A percentile compares a stretch with the other conserved stretches of the same genome.
Conservation (phyloP, 768 basidiomycete genomes). For the Antrodiella citrinella region DNA sequence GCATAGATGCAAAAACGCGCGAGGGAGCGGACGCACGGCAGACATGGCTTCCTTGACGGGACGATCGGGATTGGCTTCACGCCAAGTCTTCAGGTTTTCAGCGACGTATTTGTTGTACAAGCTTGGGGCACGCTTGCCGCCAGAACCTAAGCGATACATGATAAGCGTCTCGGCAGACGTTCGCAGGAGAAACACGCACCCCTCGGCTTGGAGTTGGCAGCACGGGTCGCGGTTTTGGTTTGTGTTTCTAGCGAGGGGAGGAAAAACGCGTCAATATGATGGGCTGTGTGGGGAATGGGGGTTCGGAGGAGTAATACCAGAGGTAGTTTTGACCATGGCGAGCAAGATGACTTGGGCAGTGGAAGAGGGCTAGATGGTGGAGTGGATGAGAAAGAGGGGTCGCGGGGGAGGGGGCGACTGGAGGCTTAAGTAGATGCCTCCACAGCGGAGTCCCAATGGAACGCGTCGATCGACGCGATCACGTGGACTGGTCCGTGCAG, state of each 20-base stretch:
- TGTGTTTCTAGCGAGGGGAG: constrained; percentile 30
- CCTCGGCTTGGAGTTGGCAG: constrained; percentile 37
- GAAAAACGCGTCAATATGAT: not conserved
- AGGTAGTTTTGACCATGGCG: constrained; percentile 44
- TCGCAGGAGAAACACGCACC: constrained; percentile 13
- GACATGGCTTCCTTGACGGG: constrained; percentile 48
- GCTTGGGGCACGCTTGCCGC: constrained; percentile 48
- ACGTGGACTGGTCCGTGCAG: constrained; percentile 6
- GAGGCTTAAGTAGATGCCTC: constrained; percentile 5
- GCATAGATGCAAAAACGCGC: not conserved
- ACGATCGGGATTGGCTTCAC: constrained; percentile 40
- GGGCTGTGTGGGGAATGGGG: not conserved
- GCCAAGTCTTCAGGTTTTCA: constrained; percentile 50
- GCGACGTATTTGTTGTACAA: constrained; percentile 54
- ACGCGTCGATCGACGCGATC: constrained; percentile 10
- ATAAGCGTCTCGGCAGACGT: not conserved
- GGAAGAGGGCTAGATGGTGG: constrained; percentile 11
- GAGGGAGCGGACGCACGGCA: constrained; percentile 22
- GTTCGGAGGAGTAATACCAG: constrained; percentile 26
- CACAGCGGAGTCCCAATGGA: constrained; percentile 2
- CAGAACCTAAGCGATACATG: constrained; percentile 14
- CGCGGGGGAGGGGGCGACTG: not conserved
- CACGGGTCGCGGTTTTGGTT: constrained; percentile 50
- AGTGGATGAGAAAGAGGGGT: constrained; percentile 10
- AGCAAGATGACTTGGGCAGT: constrained; percentile 1